Evolutionary conservation across 176 grass and related monocot species (phyloP), one percentile per base, ranked within the genome.

Genomic region (Cocos nucifera): DNA sequence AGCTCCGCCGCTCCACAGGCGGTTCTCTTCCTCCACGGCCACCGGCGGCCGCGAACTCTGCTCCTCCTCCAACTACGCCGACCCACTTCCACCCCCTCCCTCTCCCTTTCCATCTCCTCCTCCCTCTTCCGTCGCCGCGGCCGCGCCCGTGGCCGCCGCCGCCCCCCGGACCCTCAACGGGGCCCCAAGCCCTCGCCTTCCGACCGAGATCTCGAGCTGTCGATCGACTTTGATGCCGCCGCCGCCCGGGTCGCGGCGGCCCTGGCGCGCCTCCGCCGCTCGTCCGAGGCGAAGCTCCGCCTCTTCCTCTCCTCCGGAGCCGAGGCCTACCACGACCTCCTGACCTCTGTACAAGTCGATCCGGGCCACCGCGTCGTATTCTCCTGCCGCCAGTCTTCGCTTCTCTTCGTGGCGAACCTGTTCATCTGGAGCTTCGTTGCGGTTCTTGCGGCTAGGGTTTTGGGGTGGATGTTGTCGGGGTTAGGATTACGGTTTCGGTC

Each of bases 361-460:
- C 55, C 75, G 19, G 75, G 82, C 39, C 75, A 78, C 75, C 71
- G 71, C 61, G 10, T 87, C n/a, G 67, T 89, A 16, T 62, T 89
- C 55, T 82, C 86, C 63, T 89, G 80, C 67, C 86, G 82, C 51
- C 63, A 79, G 48, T 85, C 86, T 1, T 85, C 82, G 55, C 64
- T 89, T 57, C 56, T 69, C 22, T 89, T 82, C 67, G 63, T 77
- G 2, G 66, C 59, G 17, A 67, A 73, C 23, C 54, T 66, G 27
- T 51, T 85, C 61, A 75, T 85, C 14, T 85, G 78, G 75, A 76
- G 60, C 27, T 58, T 85, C 59, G 82, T 56, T 8, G 65, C 77
- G 32, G 57, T 79, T 22, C 21, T 80, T 12, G 67, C 68, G 0
- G 71, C 68, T 5, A 75, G 86, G 49, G 63, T 51, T 57, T 24